Evolutionary conservation across 1,284 basidiomycete genomes (phyloP), one percentile per base, ranked within the genome.

Genomic region (Athelia sp.): DNA sequence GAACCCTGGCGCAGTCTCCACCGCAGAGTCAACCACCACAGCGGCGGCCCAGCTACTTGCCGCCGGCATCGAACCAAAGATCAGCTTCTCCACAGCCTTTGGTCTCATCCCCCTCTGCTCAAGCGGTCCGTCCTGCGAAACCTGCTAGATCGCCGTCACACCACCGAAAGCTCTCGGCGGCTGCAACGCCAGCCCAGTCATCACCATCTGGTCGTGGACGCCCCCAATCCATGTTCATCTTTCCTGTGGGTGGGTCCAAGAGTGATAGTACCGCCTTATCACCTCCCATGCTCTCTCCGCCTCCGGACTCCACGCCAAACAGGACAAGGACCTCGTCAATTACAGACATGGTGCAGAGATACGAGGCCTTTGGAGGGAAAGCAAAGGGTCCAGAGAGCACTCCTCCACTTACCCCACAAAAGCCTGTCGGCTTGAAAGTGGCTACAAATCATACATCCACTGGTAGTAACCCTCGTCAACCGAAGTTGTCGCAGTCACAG

Each of bases 331-430:
- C 88, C 43, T 85, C 82, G 15, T 91, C 89, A 0, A 91, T 90
- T 53, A 81, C 87, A 43, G 82, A 90, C 58, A 88, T 90, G 77
- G 89, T 91, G 18, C 84, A 87, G 54, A 76, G 72, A 40, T 91
- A 82, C 61, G 88, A 91, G 63, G 78, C 80, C 9, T 82, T 88
- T 50, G 76, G 70, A 35, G 69, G 66, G 23, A 63, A 63, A 29
- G 49, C 57, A 9, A 40, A 40, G 19, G 15, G 34, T 2, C 50
- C 56, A 4, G 54, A 48, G 17, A n/a, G 10, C 43, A 26, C 43
- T 23, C 19, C 54, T 48, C 58, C 64, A 10, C 65, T 70, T 44
- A 61, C 68, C 18, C 52, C 68, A 24, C 42, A 62, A 2, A 78
- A 73, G 55, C 64, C 73, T 17, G 54, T 60, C 40, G 50, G 51